Evolutionary conservation across 768 basidiomycete species (phyloP).

Genomic region (Lactarius hatsudake): DNA sequence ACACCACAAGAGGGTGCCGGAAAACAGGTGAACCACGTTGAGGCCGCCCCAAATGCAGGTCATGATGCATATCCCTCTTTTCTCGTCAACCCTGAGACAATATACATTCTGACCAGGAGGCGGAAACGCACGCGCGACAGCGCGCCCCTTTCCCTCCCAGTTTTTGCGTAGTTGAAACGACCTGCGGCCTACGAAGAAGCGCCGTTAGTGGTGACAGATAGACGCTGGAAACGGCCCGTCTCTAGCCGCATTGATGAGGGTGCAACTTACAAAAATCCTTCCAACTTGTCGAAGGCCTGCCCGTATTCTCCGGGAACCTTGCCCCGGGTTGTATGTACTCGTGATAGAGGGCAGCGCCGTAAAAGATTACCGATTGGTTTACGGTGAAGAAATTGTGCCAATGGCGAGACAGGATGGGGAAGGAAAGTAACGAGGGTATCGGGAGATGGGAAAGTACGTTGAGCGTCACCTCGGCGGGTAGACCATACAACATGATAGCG

Average conservation of each 20-base stretch:
- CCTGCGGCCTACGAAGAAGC: constrained; percentile 40
- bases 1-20: constrained; percentile 54
- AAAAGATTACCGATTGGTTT: constrained; percentile 55
- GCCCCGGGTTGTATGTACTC: constrained; percentile 40
- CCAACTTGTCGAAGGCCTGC: constrained; percentile 46
- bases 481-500: constrained; percentile 36
- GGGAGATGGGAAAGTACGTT: constrained; percentile 50
- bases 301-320: constrained; percentile 36
- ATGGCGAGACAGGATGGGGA: constrained; percentile 40
- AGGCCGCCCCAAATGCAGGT: constrained; percentile 58
- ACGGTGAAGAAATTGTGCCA: constrained; percentile 48
- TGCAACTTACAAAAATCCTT: constrained; percentile 54
- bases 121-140: constrained; percentile 37
- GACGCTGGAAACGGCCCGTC: no score
- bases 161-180: constrained; percentile 45
- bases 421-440: constrained; percentile 40
- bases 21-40: constrained; percentile 52
- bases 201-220: neutral
- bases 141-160: constrained; percentile 55
- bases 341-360: constrained; percentile 52
- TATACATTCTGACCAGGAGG: constrained; percentile 47
- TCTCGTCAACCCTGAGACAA: constrained; percentile 74
- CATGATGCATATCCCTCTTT: constrained; percentile 54
- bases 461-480: constrained; percentile 59
- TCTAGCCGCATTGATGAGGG: neutral